phyloP scores from a whole-genome alignment of 306 rosid species.

The Cercis canadensis region DNA sequence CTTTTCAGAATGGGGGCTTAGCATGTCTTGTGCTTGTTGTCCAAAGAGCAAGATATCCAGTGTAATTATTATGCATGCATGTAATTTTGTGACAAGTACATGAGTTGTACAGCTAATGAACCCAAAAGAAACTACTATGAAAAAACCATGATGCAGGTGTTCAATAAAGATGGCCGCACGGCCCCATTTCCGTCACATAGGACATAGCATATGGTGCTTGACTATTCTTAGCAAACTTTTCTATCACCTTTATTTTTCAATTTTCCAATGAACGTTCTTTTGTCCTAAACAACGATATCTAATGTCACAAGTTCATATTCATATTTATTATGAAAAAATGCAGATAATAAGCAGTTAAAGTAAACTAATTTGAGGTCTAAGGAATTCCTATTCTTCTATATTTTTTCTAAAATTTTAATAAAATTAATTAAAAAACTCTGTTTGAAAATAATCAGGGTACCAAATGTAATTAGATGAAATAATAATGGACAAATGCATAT shows the following conservation, averaged over 20 bases:
- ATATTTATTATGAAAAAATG: too few relatives aligned
- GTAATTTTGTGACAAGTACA: conserved; percentile 42
- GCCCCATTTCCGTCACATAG: conserved; percentile 31
- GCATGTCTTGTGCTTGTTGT: conserved; percentile 26
- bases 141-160: conserved; percentile 4
- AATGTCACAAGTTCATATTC: too few relatives aligned
- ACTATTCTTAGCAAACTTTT: conserved; percentile 2
- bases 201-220: conserved; percentile 25
- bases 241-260: background rate
- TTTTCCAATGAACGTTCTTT: background rate
- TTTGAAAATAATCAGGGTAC: too few relatives aligned
- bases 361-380: too few relatives aligned
- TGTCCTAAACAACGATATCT: background rate
- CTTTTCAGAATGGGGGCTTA: conserved; percentile 34
- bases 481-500: too few relatives aligned
- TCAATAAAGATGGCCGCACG: conserved; percentile 15
- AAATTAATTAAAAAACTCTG: too few relatives aligned
- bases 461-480: too few relatives aligned
- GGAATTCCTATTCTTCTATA: too few relatives aligned
- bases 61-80: conserved; percentile 42
- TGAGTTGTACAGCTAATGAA: conserved; percentile 33
- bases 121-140: conserved; percentile 28
- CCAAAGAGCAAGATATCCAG: conserved; percentile 32
- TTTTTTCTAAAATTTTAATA: too few relatives aligned
- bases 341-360: too few relatives aligned